Evolutionary conservation across 345 rosid species (phyloP).

Genomic region (Reutealis trisperma): DNA sequence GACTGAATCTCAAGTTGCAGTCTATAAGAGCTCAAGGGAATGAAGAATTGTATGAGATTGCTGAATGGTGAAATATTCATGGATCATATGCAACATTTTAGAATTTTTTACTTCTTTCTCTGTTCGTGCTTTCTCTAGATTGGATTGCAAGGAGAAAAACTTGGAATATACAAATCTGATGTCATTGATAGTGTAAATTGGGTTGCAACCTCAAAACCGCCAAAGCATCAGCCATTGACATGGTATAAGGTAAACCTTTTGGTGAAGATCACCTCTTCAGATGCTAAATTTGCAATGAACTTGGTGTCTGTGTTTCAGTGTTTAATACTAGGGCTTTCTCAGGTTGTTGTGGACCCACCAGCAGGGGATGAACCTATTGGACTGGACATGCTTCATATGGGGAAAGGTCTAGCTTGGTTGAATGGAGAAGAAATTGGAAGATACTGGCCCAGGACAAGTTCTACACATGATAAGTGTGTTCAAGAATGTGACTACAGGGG

Average conservation of each 20-base stretch:
- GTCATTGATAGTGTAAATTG: slow-evolving; percentile 50
- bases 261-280: background rate
- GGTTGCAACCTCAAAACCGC: slow-evolving; percentile 69
- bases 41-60: slow-evolving; percentile 10
- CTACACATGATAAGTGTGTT: slow-evolving; percentile 51
- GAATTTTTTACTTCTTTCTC: slow-evolving; percentile 3
- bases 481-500: slow-evolving; percentile 79
- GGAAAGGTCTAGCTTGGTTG: slow-evolving; percentile 96
- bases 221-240: slow-evolving; percentile 70
- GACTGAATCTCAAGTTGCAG: background rate
- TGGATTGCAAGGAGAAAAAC: slow-evolving; percentile 78
- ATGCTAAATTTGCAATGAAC: background rate
- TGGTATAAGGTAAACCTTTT: slow-evolving; percentile 78
- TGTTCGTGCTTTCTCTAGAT: slow-evolving; percentile 46
- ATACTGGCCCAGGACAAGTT: slow-evolving; percentile 68
- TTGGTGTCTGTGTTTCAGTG: background rate
- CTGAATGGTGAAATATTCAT: slow-evolving; percentile 5
- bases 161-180: slow-evolving; percentile 59
- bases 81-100: background rate
- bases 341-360: slow-evolving; percentile 79
- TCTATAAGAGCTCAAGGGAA: slow-evolving; percentile 3
- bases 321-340: slow-evolving; percentile 20
- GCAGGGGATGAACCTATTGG: slow-evolving; percentile 84
- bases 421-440: slow-evolving; percentile 98
- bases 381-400: slow-evolving; percentile 86